Conservation (phyloP, 2,329 filamentous ascomycete species). For the Microsporum ferrugineum region DNA sequence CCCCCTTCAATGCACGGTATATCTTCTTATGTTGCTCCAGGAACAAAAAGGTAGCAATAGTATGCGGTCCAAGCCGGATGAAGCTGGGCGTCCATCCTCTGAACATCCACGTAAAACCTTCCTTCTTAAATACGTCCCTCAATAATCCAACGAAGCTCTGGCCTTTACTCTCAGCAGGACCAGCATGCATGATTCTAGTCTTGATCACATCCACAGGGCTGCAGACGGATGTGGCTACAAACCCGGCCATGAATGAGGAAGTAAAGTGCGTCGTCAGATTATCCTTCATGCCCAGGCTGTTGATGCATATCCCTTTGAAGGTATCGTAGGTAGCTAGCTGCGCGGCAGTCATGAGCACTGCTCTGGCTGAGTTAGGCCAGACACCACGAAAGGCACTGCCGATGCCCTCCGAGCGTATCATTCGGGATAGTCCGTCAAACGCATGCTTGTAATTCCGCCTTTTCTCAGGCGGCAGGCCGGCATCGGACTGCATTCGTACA, state of each 20-base stretch:
- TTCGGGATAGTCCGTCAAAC: constrained; percentile 71
- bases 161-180: constrained; percentile 30
- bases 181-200: constrained; percentile 52
- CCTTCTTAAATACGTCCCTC: constrained; percentile 43
- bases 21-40: constrained; percentile 58
- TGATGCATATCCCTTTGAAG: constrained; percentile 49
- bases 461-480: constrained; percentile 59
- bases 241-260: constrained; percentile 51
- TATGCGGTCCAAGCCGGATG: constrained; percentile 54
- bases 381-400: constrained; percentile 66
- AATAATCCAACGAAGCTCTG: constrained; percentile 39
- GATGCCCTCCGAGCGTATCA: constrained; percentile 75
- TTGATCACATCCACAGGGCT: constrained; percentile 57
- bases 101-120: constrained; percentile 54
- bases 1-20: constrained; percentile 38
- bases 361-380: constrained; percentile 51
- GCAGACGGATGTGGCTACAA: constrained; percentile 57
- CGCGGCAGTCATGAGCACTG: constrained; percentile 55
- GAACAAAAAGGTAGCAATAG: constrained; percentile 55
- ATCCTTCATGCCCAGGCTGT: constrained; percentile 42
- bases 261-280: constrained; percentile 51
- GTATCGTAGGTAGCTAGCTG: constrained; percentile 54
- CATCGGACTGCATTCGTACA: constrained; percentile 94
- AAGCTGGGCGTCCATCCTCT: constrained; percentile 58
- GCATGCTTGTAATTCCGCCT: constrained; percentile 84